Evolutionary conservation across 306 rosid genomes (phyloP).

Genomic region (Corylus americana): DNA sequence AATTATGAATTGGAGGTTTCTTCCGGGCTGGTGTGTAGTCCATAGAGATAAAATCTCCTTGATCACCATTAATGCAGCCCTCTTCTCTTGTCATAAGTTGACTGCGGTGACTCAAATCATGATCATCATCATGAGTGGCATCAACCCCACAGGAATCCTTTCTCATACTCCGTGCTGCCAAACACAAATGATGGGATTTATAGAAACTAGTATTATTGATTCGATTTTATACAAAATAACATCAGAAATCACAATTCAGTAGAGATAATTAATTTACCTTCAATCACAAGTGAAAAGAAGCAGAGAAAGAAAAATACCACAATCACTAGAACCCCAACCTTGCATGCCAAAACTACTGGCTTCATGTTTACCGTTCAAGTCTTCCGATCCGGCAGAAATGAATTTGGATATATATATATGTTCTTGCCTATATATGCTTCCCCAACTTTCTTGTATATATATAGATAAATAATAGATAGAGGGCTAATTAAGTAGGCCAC

Average conservation of each 20-base stretch:
- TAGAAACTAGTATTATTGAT: not conserved
- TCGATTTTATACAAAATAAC: not conserved
- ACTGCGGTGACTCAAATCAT: not conserved
- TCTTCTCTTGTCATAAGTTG: not conserved
- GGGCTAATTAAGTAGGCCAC: not conserved
- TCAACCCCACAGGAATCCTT: not conserved
- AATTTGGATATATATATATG: not conserved
- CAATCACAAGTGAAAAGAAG: not conserved
- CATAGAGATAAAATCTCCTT: not conserved
- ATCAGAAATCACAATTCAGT: not conserved
- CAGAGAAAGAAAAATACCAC: not conserved
- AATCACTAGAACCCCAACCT: not conserved
- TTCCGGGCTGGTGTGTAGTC: not conserved
- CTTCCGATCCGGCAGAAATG: not conserved
- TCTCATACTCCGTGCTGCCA: not conserved
- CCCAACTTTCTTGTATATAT: not conserved
- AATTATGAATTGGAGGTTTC: conserved; percentile 2
- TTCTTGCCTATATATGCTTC: not conserved
- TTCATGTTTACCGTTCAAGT: not conserved
- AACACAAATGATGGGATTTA: not conserved
- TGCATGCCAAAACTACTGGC: not conserved
- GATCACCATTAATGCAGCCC: not conserved
- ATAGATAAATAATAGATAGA: not conserved
- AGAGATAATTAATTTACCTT: not conserved
- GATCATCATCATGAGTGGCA: not conserved